A percentile compares a stretch with the other conserved stretches of the same genome.
These are phyloP conservation scores for Mortierella sp. DNA, from an alignment of 371 early-diverging fungal genomes.

Conservation along the genomic window DNA sequence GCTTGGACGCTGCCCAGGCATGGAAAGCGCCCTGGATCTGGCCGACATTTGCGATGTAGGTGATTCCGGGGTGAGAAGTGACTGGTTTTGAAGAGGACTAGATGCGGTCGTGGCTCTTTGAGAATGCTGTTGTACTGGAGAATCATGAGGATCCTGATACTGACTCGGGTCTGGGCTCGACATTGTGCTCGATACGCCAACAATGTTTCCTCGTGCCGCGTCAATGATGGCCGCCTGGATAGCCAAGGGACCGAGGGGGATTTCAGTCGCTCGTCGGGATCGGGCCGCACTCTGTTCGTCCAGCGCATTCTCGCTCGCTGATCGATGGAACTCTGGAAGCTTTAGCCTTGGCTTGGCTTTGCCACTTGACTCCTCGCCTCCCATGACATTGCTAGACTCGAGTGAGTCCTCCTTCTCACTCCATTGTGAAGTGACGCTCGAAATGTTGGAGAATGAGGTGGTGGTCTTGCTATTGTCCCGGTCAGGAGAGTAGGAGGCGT, in stretches of 20 bases:
- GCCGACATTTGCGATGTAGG: background rate
- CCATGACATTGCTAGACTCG: no score
- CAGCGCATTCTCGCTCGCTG: conserved; percentile 25
- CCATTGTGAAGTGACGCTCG: no score
- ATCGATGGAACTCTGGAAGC: conserved; percentile 25
- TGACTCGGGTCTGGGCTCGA: conserved; percentile 42
- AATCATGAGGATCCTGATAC: conserved; percentile 4
- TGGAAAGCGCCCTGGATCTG: conserved; percentile 42
- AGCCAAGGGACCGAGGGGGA: conserved; percentile 30
- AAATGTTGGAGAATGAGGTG: no score
- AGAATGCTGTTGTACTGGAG: background rate
- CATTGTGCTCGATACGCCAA: conserved; percentile 14
- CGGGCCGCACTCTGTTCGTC: conserved; percentile 3
- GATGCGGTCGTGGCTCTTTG: background rate
- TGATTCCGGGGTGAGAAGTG: conserved; percentile 21
- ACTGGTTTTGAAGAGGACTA: background rate
- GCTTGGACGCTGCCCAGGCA: conserved; percentile 44
- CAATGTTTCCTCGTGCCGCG: conserved; percentile 28
- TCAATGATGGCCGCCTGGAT: conserved; percentile 51
- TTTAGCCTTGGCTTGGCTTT: conserved; percentile 3
- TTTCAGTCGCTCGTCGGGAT: conserved; percentile 9
- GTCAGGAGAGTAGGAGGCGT: no score
- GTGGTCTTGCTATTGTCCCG: no score
- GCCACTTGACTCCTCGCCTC: no score
- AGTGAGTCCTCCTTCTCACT: no score